phyloP scores from a whole-genome alignment of 805 yeast genomes.

The Torulaspora delbrueckii region DNA sequence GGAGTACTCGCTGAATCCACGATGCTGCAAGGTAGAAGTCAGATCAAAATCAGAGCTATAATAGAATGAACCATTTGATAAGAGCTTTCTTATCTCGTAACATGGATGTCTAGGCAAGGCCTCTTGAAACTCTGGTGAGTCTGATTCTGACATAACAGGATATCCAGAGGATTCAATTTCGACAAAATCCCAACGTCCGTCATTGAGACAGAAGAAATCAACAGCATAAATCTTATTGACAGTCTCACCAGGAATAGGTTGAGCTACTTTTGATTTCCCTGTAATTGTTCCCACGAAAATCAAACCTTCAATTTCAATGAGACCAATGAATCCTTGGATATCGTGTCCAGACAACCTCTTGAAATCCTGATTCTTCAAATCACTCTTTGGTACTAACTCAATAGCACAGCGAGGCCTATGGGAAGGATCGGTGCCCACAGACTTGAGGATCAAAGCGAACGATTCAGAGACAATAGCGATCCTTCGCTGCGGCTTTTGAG shows the following conservation, averaged over 20 bases:
- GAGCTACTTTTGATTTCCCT: conserved; percentile 70
- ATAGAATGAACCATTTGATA: conserved; percentile 85
- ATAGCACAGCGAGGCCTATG: conserved; percentile 41
- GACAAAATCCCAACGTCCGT: conserved; percentile 72
- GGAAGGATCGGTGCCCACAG: conserved; percentile 30
- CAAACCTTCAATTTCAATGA: conserved; percentile 63
- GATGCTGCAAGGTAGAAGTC: conserved; percentile 75
- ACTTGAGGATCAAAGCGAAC: conserved; percentile 45
- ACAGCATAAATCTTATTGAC: conserved; percentile 79
- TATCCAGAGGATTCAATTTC: conserved; percentile 65
- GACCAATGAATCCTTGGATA: conserved; percentile 70
- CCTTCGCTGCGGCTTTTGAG: conserved; percentile 23
- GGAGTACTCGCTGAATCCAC: conserved; percentile 52
- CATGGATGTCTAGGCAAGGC: conserved; percentile 69
- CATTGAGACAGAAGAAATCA: conserved; percentile 75
- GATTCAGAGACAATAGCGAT: conserved; percentile 34
- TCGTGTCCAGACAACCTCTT: conserved; percentile 43
- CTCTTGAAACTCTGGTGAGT: conserved; percentile 24
- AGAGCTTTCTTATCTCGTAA: conserved; percentile 65
- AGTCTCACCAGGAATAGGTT: conserved; percentile 73
- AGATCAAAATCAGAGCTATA: conserved; percentile 89
- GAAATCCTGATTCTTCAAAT: conserved; percentile 38
- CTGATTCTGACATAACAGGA: conserved; percentile 46
- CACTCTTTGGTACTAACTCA: conserved; percentile 42
- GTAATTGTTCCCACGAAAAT: conserved; percentile 76